phyloP scores from a whole-genome alignment of 345 rosid genomes.

The Linum trigynum region DNA sequence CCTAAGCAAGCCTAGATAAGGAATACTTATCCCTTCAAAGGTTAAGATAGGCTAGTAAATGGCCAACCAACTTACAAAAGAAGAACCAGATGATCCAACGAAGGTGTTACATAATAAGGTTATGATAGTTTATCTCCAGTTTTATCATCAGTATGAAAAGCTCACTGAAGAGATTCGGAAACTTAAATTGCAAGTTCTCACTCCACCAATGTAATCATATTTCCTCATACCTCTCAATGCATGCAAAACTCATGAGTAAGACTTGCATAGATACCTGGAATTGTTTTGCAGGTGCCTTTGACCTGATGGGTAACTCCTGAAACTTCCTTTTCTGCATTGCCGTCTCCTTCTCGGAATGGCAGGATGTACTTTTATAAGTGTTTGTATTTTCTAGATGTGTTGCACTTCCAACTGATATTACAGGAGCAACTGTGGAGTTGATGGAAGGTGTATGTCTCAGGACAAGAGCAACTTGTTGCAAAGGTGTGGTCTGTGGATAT shows the following conservation, averaged over 20 bases:
- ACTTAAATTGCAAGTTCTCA: background rate
- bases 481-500: slow-evolving; percentile 88
- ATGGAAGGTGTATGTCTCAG: slow-evolving; percentile 63
- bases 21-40: background rate
- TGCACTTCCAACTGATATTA: slow-evolving; percentile 23
- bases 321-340: slow-evolving; percentile 65
- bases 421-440: slow-evolving; percentile 35
- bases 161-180: background rate
- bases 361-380: background rate
- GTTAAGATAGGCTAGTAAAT: background rate
- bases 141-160: background rate
- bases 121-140: background rate
- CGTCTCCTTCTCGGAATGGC: slow-evolving; percentile 41
- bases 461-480: slow-evolving; percentile 85
- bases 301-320: slow-evolving; percentile 60
- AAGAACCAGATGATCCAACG: background rate
- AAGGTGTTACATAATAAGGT: background rate
- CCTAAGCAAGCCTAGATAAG: background rate
- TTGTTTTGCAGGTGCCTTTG: slow-evolving; percentile 33
- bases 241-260: background rate
- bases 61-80: background rate
- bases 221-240: background rate
- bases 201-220: background rate
- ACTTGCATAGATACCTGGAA: slow-evolving; percentile 45
- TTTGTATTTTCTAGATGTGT: slow-evolving; percentile 22